These are phyloP conservation scores for Daedaleopsis sinensis DNA, from an alignment of 768 basidiomycete species.

Conservation along the genomic window DNA sequence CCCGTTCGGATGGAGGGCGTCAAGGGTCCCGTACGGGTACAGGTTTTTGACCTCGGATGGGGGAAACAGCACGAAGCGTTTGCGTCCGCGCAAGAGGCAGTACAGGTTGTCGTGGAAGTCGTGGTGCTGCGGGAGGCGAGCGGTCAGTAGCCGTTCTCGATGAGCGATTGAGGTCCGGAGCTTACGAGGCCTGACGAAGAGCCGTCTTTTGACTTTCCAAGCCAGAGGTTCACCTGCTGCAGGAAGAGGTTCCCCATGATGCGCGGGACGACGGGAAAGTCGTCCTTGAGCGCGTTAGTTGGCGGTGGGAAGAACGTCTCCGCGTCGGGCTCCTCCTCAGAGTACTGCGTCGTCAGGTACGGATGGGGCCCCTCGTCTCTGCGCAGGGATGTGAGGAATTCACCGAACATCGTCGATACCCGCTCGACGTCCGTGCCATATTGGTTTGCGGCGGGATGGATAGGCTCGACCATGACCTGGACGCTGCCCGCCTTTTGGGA, in stretches of 20 bases:
- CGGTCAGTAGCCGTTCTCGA: neutral
- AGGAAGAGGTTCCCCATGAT: constrained; percentile 34
- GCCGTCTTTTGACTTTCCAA: constrained; percentile 31
- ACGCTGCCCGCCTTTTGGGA: constrained; percentile 27
- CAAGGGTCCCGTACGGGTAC: constrained; percentile 30
- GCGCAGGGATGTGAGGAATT: constrained; percentile 25
- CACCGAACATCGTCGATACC: constrained; percentile 26
- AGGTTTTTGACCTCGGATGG: constrained; percentile 28
- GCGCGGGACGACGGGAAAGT: constrained; percentile 31
- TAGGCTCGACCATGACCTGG: constrained; percentile 31
- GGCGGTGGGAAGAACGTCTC: constrained; percentile 33
- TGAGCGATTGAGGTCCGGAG: neutral
- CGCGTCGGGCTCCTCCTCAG: constrained; percentile 28
- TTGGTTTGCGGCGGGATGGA: constrained; percentile 29
- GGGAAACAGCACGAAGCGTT: constrained; percentile 36
- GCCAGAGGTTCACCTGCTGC: constrained; percentile 37
- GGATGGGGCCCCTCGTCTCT: constrained; percentile 22
- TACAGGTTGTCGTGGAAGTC: constrained; percentile 39
- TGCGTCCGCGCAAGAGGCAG: constrained; percentile 31
- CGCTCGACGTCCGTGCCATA: constrained; percentile 34
- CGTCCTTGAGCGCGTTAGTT: constrained; percentile 29
- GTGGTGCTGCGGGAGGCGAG: constrained; percentile 26
- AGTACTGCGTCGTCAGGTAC: constrained; percentile 36
- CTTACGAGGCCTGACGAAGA: constrained; percentile 35
- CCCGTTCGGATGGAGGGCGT: constrained; percentile 30